Evolutionary conservation across 108 stramenopile species (phyloP).

Genomic region (Discostella pseudostelligera): DNA sequence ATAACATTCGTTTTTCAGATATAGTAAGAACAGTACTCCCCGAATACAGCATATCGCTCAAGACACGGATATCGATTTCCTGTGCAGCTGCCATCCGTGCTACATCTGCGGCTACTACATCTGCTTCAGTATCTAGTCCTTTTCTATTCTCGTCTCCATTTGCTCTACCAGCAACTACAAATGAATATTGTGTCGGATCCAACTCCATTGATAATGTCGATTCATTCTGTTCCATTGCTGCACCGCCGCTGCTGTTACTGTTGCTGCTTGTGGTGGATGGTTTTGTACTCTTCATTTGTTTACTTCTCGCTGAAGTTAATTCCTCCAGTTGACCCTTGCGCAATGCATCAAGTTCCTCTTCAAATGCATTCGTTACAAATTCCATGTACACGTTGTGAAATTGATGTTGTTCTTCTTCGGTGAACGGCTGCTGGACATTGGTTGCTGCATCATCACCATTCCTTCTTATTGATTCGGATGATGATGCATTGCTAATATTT

Average conservation of each 20-base stretch:
- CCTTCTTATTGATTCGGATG: neutral
- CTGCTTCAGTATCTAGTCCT: neutral
- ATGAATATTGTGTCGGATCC: constrained; percentile 35
- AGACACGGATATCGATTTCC: constrained; percentile 35
- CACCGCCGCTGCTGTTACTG: neutral
- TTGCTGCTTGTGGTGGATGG: neutral
- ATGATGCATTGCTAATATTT: neutral
- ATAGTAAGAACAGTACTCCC: constrained; percentile 15
- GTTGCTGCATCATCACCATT: neutral
- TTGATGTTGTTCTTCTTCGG: constrained; percentile 24
- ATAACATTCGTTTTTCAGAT: constrained; percentile 24
- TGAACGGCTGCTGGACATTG: neutral
- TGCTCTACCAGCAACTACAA: constrained; percentile 6
- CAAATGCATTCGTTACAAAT: constrained; percentile 41
- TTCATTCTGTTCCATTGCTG: too few relatives aligned
- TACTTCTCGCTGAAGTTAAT: neutral
- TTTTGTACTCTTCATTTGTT: neutral
- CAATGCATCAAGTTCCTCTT: constrained; percentile 36
- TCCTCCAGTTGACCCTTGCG: constrained; percentile 28
- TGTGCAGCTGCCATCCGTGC: constrained; percentile 3
- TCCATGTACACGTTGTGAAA: constrained; percentile 35
- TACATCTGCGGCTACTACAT: neutral
- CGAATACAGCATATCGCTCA: constrained; percentile 30
- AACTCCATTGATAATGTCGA: constrained; percentile 3
- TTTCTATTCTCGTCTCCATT: constrained; percentile 1